phyloP scores from a whole-genome alignment of 225 moss, liverwort and hornwort species.

The Climacium dendroides region DNA sequence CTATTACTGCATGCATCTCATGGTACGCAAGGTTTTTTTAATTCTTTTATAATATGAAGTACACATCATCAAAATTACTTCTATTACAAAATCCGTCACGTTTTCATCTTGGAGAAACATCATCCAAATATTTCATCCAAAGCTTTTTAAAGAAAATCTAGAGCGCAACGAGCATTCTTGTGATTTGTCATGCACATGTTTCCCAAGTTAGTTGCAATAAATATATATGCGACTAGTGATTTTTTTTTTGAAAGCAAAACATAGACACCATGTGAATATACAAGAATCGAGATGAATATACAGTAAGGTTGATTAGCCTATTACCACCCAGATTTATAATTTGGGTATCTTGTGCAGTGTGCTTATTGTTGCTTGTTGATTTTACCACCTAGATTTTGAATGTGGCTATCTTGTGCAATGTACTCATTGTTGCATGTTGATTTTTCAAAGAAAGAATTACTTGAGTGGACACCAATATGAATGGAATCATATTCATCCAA shows the following conservation, averaged over 20 bases:
- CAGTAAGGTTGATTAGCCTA: background rate
- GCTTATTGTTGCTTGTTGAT: background rate
- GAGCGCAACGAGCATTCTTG: too few species aligned
- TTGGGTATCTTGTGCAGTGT: background rate
- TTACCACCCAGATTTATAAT: background rate
- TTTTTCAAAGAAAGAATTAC: background rate
- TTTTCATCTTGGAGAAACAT: too few species aligned
- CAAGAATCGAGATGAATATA: background rate
- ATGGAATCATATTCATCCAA: background rate
- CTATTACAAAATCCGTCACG: too few species aligned
- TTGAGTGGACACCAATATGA: background rate
- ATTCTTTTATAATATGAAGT: too few species aligned
- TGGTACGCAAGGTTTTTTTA: too few species aligned
- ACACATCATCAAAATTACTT: too few species aligned
- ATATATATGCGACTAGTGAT: too few species aligned
- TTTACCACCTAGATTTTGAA: background rate
- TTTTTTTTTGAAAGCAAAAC: background rate
- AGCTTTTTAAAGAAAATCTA: too few species aligned
- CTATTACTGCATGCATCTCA: background rate
- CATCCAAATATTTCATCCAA: too few species aligned
- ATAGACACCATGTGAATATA: background rate
- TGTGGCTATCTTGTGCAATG: background rate
- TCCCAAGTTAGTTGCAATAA: too few species aligned
- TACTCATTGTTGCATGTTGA: background rate
- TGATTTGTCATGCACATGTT: too few species aligned